These are phyloP conservation scores for Podaxis mareebaensis DNA, from an alignment of 768 basidiomycete genomes.

Conservation along the genomic window DNA sequence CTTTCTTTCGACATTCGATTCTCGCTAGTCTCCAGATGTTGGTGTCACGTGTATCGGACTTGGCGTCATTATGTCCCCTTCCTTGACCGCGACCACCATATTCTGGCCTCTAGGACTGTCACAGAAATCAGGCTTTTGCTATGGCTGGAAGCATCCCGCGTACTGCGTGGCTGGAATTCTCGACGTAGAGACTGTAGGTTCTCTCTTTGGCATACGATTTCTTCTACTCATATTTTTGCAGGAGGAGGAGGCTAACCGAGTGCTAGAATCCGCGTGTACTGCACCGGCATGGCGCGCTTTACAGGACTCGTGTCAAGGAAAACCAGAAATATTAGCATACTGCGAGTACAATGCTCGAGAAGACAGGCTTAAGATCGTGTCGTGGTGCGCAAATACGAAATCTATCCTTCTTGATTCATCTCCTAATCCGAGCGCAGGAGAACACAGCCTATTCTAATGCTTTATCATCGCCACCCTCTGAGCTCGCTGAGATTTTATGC, in stretches of 20 bases:
- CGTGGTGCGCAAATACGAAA: conserved; percentile 22
- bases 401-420: background rate
- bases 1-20: too few relatives aligned
- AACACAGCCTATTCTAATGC: conserved; percentile 34
- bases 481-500: conserved; percentile 67
- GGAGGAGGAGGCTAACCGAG: background rate
- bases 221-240: background rate
- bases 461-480: conserved; percentile 55
- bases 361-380: conserved; percentile 17
- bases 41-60: too few relatives aligned
- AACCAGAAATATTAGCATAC: conserved; percentile 35
- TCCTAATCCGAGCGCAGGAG: conserved; percentile 3
- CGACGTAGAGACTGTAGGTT: conserved; percentile 20
- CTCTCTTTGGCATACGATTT: background rate
- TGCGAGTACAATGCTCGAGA: conserved; percentile 26
- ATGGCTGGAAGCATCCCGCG: conserved; percentile 55
- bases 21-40: too few relatives aligned
- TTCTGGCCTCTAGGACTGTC: conserved; percentile 61
- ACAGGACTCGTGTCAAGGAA: conserved; percentile 28
- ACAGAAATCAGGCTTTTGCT: conserved; percentile 47
- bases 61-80: background rate
- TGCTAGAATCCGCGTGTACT: conserved; percentile 2
- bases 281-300: conserved; percentile 27
- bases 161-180: conserved; percentile 57
- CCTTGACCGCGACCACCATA: conserved; percentile 33